A percentile compares a stretch with the other conserved stretches of the same genome.
phyloP scores from a whole-genome alignment of 1,284 basidiomycete genomes.

The Veloboletus limbatus region DNA sequence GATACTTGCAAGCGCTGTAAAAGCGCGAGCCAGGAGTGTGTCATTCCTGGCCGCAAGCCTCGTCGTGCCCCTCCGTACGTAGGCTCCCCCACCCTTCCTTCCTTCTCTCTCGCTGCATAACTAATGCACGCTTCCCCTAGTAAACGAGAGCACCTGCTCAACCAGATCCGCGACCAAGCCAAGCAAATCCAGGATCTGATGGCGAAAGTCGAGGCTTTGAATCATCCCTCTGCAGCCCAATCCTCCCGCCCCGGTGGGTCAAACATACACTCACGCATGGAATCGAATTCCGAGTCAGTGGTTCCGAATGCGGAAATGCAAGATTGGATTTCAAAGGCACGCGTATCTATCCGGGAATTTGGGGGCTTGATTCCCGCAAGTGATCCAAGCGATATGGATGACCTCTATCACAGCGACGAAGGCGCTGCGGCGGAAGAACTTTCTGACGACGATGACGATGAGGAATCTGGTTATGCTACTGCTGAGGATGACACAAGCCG shows the following conservation, averaged over 20 bases:
- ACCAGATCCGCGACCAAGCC: conserved; percentile 69
- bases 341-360: conserved; percentile 62
- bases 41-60: conserved; percentile 73
- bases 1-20: conserved; percentile 71
- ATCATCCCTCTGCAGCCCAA: conserved; percentile 22
- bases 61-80: conserved; percentile 73
- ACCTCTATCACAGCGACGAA: conserved; percentile 30
- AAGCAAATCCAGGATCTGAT: conserved; percentile 66
- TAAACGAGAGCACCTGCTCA: conserved; percentile 74
- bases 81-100: too few species aligned
- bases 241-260: conserved; percentile 33
- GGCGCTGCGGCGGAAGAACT: conserved; percentile 22
- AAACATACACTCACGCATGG: conserved; percentile 21
- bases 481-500: conserved; percentile 28
- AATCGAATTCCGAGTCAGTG: conserved; percentile 28
- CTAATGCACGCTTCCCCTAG: conserved; percentile 32
- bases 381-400: conserved; percentile 39
- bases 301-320: conserved; percentile 45
- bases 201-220: conserved; percentile 51
- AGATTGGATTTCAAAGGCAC: conserved; percentile 72
- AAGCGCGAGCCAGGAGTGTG: conserved; percentile 64
- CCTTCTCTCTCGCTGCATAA: not conserved
- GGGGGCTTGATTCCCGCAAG: conserved; percentile 57
- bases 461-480: conserved; percentile 40
- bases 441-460: conserved; percentile 37